Conservation (phyloP, 306 rosid genomes). For the Pachyrhizus erosus region DNA sequence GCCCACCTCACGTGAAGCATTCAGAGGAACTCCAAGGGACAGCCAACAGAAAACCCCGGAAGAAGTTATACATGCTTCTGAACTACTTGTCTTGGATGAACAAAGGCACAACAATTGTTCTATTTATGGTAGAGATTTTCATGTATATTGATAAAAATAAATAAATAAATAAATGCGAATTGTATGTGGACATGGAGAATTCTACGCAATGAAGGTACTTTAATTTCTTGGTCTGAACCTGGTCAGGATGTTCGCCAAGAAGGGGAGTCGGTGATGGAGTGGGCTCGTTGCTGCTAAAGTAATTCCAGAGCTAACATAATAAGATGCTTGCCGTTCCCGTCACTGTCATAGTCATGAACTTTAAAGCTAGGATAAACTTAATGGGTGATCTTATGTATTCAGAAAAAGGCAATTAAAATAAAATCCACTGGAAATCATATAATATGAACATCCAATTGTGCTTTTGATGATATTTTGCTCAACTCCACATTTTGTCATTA, state of each 20-base stretch:
- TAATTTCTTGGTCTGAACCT: slow-evolving; percentile 25
- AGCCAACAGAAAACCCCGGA: slow-evolving; percentile 24
- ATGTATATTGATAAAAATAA: not conserved
- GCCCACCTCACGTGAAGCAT: slow-evolving; percentile 43
- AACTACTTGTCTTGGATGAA: not conserved
- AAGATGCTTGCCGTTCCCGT: not conserved
- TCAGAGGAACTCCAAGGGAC: slow-evolving; percentile 56
- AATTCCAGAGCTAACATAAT: not conserved
- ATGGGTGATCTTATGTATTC: not conserved
- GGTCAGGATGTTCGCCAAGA: slow-evolving; percentile 32
- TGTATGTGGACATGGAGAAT: slow-evolving; percentile 7
- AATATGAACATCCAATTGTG: no score
- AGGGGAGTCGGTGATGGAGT: not conserved
- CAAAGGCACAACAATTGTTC: not conserved
- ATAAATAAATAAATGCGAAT: not conserved
- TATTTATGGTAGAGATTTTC: slow-evolving; percentile 18
- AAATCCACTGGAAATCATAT: no score
- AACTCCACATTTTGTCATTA: no score
- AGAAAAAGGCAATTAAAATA: no score
- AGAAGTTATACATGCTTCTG: not conserved
- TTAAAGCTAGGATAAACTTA: not conserved
- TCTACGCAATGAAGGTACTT: not conserved
- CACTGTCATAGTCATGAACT: not conserved
- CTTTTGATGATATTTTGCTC: no score
- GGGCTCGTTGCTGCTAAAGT: not conserved